These are phyloP conservation scores for Globisporangium carolinianum DNA, from an alignment of 352 stramenopile genomes.

Conservation along the genomic window DNA sequence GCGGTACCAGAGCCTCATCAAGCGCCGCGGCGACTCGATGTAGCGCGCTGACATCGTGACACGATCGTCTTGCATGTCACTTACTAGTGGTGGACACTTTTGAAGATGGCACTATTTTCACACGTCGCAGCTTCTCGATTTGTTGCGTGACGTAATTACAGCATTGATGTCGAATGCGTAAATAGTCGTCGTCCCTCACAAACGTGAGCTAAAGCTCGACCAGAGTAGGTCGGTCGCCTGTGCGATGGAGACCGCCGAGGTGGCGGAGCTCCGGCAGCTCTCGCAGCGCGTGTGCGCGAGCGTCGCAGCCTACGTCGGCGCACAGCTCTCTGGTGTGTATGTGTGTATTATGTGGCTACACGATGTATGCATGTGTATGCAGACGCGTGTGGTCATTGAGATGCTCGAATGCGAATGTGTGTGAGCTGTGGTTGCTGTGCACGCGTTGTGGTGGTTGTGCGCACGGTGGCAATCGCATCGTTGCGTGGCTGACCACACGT, in stretches of 20 bases:
- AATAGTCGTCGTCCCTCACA: no score
- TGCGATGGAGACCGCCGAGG: constrained; percentile 54
- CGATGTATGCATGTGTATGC: neutral
- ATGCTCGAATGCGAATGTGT: no score
- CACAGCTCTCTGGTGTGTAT: constrained; percentile 50
- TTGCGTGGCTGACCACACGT: neutral
- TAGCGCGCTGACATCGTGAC: constrained; percentile 9
- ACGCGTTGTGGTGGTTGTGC: neutral
- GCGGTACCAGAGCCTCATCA: constrained; percentile 24
- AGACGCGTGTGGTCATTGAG: neutral
- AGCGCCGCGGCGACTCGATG: constrained; percentile 51
- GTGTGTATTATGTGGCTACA: no score
- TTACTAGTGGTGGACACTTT: no score
- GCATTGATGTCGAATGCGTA: neutral
- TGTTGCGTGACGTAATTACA: no score
- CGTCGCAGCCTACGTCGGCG: constrained; percentile 57
- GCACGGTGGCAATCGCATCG: neutral
- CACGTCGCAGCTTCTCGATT: constrained; percentile 4
- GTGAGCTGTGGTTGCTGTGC: no score
- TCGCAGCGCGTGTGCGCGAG: constrained; percentile 62
- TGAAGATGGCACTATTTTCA: neutral
- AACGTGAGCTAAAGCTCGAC: no score
- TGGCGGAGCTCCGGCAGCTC: constrained; percentile 51
- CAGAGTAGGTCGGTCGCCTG: neutral
- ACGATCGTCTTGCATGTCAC: no score